Percentiles rank a stretch among this genome's conserved stretches.
Conservation (phyloP, 352 stramenopile genomes). For the Thalassiosira livingstoniorum region DNA sequence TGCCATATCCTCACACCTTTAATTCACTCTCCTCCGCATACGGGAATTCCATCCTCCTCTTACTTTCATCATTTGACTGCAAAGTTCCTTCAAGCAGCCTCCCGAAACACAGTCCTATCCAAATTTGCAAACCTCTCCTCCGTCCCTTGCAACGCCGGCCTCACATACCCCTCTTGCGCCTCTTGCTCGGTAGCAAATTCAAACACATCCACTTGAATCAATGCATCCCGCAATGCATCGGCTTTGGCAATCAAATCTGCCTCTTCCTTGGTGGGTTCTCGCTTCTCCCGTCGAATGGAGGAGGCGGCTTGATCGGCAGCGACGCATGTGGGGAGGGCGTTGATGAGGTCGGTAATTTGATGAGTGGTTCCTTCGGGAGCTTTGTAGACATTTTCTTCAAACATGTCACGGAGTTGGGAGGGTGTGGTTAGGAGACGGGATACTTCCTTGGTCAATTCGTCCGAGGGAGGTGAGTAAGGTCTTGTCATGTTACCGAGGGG, state of each 20-base stretch:
- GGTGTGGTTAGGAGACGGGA: conserved; percentile 87
- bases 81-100: conserved; percentile 34
- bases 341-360: conserved; percentile 84
- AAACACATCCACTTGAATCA: conserved; percentile 97
- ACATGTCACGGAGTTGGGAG: conserved; percentile 83
- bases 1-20: too few relatives aligned
- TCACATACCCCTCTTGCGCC: conserved; percentile 89
- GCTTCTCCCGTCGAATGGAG: conserved; percentile 93
- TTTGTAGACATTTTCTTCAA: conserved; percentile 83
- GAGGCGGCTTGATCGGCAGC: conserved; percentile 93
- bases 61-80: too few relatives aligned
- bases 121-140: conserved; percentile 74
- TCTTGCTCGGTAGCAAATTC: conserved; percentile 89
- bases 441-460: conserved; percentile 90
- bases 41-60: too few relatives aligned
- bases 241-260: conserved; percentile 94
- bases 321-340: conserved; percentile 85
- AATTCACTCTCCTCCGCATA: too few relatives aligned
- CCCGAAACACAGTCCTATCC: conserved; percentile 73
- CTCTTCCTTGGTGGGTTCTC: conserved; percentile 92
- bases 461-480: conserved; percentile 91
- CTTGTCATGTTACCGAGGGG: conserved; percentile 93
- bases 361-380: conserved; percentile 79
- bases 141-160: conserved; percentile 89
- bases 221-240: conserved; percentile 93